Base-by-base conservation (phyloP, 371 early-diverging fungal species). In the Sporodiniella umbellata region DNA sequence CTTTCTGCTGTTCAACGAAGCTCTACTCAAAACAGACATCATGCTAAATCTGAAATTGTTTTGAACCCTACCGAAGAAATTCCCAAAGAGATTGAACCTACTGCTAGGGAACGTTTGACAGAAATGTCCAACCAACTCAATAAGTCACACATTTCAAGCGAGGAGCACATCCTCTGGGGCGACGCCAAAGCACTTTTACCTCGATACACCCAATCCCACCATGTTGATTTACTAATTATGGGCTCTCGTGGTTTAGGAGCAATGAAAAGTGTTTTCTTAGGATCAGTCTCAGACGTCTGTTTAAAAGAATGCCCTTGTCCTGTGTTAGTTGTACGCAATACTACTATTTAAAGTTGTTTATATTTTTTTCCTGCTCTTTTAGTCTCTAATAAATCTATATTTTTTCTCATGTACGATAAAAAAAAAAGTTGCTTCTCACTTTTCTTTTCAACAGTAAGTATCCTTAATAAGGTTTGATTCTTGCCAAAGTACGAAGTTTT, bases 261-360 rank as follows among this genome's bases (percentile, higher is more conserved):
- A 21, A 65, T 78, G 33, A 78, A 74, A 58, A 74, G 70, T 22
- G 73, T 72, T 37, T 60, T 78, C 45, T 51, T 78, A 22, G 78
- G 78, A 8, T 78, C 78, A 12, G 78, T 78, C 3, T 78, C 78
- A 3, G 75, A 78, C 33, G 38, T 57, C 7, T 74, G 74, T 56
- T 47, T 78, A 12, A 70, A 74, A 31, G 64, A 66, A 50, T 77
- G 74, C 23, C 74, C 73, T 26, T 77, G 77, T 39, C 77, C 77
- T 42, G 77, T 77, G 1, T 54, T 77, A 14, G 77, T 77, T 38
- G 76, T 76, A 0, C 66, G 76, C 17, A 63, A 76, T 42, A 51
- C 76, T 12, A 68, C 70, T 21, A 63, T 75, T 48, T 75, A 67
- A 67, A 35, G 15, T 35, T 35, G 0, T 35, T 11, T 35, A n/a